These are phyloP conservation scores for Harringtonia lauricola DNA, from an alignment of 2,329 filamentous ascomycete genomes.

Conservation along the genomic window DNA sequence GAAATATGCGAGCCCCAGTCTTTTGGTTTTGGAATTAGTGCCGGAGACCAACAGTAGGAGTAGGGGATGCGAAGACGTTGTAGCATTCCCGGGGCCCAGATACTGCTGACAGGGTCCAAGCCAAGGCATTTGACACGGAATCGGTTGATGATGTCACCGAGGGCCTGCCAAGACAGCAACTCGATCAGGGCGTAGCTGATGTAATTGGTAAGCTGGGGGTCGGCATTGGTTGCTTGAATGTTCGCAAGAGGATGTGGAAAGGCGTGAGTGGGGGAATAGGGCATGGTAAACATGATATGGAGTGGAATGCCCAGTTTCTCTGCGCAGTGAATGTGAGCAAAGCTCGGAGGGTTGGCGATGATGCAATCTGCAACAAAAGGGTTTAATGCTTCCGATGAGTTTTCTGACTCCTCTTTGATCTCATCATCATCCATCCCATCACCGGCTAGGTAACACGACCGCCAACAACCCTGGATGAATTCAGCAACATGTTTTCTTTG, in stretches of 20 bases:
- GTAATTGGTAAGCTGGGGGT: conserved; percentile 59
- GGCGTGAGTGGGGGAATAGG: conserved; percentile 45
- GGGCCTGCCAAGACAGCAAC: conserved; percentile 82
- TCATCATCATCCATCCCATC: conserved; percentile 2
- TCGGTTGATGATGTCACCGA: conserved; percentile 66
- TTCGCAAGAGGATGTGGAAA: conserved; percentile 71
- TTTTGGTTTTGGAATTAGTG: conserved; percentile 53
- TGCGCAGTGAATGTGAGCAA: conserved; percentile 54
- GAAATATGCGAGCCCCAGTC: conserved; percentile 66
- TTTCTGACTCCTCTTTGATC: background rate
- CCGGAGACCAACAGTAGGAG: conserved; percentile 52
- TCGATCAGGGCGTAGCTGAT: conserved; percentile 72
- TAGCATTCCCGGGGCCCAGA: conserved; percentile 65
- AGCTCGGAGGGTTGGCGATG: conserved; percentile 55
- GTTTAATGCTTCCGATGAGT: background rate
- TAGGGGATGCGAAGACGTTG: conserved; percentile 63
- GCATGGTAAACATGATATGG: conserved; percentile 62
- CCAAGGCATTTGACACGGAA: conserved; percentile 36
- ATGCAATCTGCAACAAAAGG: conserved; percentile 55
- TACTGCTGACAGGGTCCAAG: conserved; percentile 24
- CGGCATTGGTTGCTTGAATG: conserved; percentile 36
- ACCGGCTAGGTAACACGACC: background rate
- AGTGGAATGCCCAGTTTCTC: conserved; percentile 54
- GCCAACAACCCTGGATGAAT: conserved; percentile 54
- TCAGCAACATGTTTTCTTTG: conserved; percentile 69